These are phyloP conservation scores for Xylaria sp. DNA, from an alignment of 2,329 filamentous ascomycete species.

Conservation along the genomic window DNA sequence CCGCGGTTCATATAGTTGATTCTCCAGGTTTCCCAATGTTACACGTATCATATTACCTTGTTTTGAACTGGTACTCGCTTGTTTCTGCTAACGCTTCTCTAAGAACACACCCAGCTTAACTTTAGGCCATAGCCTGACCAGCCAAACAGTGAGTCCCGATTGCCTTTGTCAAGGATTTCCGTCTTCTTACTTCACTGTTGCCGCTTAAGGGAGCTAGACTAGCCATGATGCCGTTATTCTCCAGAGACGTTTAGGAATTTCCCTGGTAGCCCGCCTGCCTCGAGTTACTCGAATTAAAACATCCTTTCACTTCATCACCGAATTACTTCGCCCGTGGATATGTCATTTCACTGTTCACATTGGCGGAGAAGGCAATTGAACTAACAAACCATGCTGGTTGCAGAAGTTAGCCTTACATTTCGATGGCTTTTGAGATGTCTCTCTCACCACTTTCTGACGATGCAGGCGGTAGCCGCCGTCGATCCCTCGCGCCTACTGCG, in stretches of 20 bases:
- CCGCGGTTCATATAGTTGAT: neutral
- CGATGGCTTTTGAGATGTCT: slow-evolving; percentile 5
- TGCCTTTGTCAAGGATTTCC: neutral
- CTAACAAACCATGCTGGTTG: neutral
- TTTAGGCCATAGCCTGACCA: neutral
- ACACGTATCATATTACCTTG: neutral
- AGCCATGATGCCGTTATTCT: neutral
- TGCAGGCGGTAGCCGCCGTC: neutral
- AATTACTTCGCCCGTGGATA: neutral
- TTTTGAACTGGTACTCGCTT: neutral
- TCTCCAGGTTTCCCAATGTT: neutral
- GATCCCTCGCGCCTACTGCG: slow-evolving; percentile 22
- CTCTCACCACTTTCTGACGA: neutral
- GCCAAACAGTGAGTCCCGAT: neutral
- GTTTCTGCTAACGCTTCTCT: neutral
- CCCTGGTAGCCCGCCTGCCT: neutral
- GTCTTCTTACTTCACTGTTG: neutral
- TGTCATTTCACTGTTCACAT: neutral
- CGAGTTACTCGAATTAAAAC: neutral
- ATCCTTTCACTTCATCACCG: neutral
- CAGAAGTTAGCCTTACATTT: neutral
- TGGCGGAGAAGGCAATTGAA: neutral
- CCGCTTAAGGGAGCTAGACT: neutral
- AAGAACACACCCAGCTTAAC: neutral
- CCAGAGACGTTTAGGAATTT: neutral